Percentiles rank a stretch among this genome's conserved stretches.
Evolutionary conservation across 176 grass and related monocot genomes (phyloP).

Genomic region (Cocos nucifera): DNA sequence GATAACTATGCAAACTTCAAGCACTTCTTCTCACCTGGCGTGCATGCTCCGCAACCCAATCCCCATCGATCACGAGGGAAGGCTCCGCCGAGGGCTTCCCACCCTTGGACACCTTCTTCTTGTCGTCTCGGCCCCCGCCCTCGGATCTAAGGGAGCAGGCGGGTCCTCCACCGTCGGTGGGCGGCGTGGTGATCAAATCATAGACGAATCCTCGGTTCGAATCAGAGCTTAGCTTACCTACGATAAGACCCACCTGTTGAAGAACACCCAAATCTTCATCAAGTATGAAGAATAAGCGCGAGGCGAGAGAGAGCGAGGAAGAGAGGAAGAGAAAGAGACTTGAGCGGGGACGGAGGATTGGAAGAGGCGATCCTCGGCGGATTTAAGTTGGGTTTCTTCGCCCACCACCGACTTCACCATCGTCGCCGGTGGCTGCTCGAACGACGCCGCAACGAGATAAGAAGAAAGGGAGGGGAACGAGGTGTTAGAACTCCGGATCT

Average conservation of each 20-base stretch:
- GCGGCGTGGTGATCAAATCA: conserved; percentile 75
- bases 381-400: conserved; percentile 61
- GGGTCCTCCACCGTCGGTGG: conserved; percentile 48
- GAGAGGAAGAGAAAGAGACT: not conserved
- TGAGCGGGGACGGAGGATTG: conserved; percentile 17
- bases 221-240: conserved; percentile 68
- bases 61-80: conserved; percentile 54
- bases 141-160: conserved; percentile 59
- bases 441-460: too few relatives aligned
- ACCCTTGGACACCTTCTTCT: conserved; percentile 33
- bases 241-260: conserved; percentile 58
- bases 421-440: not conserved
- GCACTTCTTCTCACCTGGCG: conserved; percentile 36
- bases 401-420: conserved; percentile 77
- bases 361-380: conserved; percentile 46
- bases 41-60: conserved; percentile 91
- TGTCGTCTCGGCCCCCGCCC: conserved; percentile 20
- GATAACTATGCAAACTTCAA: not conserved
- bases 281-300: not conserved
- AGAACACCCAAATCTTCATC: not conserved
- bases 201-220: conserved; percentile 71
- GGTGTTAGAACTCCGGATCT: too few relatives aligned
- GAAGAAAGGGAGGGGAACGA: too few relatives aligned
- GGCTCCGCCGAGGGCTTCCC: conserved; percentile 30
- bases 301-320: not conserved